Evolutionary conservation across 1,284 basidiomycete genomes (phyloP), one percentile per base, ranked within the genome.

Genomic region (Pisolithus thermaeus): DNA sequence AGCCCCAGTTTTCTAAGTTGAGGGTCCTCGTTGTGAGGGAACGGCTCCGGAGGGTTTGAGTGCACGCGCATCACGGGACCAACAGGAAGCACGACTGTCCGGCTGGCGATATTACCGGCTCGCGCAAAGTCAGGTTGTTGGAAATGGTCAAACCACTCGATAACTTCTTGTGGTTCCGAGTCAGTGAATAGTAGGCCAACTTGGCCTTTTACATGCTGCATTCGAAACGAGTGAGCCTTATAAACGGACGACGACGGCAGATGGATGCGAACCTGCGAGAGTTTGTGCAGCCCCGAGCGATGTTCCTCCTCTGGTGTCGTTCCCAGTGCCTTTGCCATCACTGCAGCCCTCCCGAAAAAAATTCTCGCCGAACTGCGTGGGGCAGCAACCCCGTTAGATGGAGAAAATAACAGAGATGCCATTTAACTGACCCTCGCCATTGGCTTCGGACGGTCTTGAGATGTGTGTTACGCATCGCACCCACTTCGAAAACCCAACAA

Each of bases 291-390:
- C 4, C 93, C 95, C 55, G 79, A 73, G 56, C 83, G 78, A 66
- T 95, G 84, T 72, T 98, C 97, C 57, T 90, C 87, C 70, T 92
- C 95, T 39, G 81, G 78, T 7, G 90, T 87, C 49, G 83, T 81
- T 4, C 96, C 96, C n/a, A 99, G 77, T 42, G 93, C 96, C 70
- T 95, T 95, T 40, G 93, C 91, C 87, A 99, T 92, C 42, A 99
- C 92, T 35, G 91, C 88, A 58, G 90, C 87, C 64, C 89, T 82
- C 37, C 92, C 96, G 73, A 97, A 92, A 70, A 96, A 96, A 74
- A 99, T 87, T 59, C 94, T 82, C 42, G 88, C 90, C 57, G 90
- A 84, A 54, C 92, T 92, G 54, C 38, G 32, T 45, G 11, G 20
- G 46, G 43, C 37, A 25, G 12, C 14, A 41, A 23, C 3, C 37